Percentiles rank a stretch among this genome's conserved stretches.
Conservation (phyloP, 1,284 basidiomycete species). For the Malassezia sympodialis region DNA sequence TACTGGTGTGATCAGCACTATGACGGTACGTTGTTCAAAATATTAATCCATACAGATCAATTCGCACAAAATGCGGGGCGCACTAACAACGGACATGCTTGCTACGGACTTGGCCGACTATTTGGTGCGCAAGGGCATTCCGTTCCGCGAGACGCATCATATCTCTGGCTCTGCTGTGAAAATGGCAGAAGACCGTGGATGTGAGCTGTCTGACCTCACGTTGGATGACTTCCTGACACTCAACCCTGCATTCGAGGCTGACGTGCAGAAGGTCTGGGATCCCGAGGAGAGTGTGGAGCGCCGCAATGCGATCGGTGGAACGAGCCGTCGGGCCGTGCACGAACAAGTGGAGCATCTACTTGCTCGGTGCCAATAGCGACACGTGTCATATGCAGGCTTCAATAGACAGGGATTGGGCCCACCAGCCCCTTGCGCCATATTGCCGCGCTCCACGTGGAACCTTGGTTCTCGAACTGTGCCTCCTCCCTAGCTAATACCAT, state of each 20-base stretch:
- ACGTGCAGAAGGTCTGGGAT: slow-evolving; percentile 54
- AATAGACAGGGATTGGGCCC: neutral
- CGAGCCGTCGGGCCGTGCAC: slow-evolving; percentile 71
- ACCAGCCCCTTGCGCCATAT: neutral
- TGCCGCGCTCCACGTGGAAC: slow-evolving; percentile 13
- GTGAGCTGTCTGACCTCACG: slow-evolving; percentile 69
- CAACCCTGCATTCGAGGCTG: slow-evolving; percentile 67
- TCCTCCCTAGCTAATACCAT: slow-evolving; percentile 4
- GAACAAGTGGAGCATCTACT: slow-evolving; percentile 54
- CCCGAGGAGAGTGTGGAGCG: slow-evolving; percentile 69
- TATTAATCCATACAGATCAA: slow-evolving; percentile 58
- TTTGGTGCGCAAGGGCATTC: slow-evolving; percentile 86
- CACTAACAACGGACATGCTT: slow-evolving; percentile 89
- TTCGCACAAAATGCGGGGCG: slow-evolving; percentile 74
- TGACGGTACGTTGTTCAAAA: slow-evolving; percentile 46
- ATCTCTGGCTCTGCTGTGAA: slow-evolving; percentile 92
- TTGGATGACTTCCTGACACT: slow-evolving; percentile 69
- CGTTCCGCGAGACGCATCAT: slow-evolving; percentile 97
- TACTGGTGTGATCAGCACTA: slow-evolving; percentile 82
- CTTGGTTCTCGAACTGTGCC: neutral
- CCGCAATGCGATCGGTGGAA: slow-evolving; percentile 80
- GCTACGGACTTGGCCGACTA: slow-evolving; percentile 97
- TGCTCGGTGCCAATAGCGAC: neutral
- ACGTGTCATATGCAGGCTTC: slow-evolving; percentile 12
- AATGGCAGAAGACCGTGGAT: slow-evolving; percentile 71